Evolutionary conservation across 495 filamentous ascomycete species (phyloP), one percentile per base, ranked within the genome.

Genomic region (Neurospora africana): DNA sequence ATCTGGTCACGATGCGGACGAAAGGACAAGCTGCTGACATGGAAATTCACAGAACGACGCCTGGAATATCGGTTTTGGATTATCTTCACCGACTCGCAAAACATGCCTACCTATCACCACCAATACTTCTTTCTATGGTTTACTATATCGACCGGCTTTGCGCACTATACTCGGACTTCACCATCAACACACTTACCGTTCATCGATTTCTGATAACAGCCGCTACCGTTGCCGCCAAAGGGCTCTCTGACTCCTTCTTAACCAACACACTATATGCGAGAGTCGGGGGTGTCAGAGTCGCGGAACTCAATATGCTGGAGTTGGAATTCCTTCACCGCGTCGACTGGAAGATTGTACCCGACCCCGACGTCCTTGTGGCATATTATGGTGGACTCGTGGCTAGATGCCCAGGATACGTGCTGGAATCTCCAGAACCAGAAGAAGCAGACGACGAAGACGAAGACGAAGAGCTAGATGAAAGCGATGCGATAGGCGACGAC

Each of bases 111-210:
- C 87, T 99, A 1, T 92, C 92, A 8, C 94, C 95, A 7, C 94
- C 95, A 7, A 92, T 99, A 70, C 87, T 99, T n/a, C 87, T 99
- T n/a, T 94, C 93, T 73, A 99, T 99, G 94, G 95, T 99, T 70
- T 98, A 95, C 78, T 99, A 99, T 78, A 98, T 99, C 73, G 96
- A 99, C 80, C 90, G 92, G n/a, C 85, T 99, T 21, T 98, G 94
- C 81, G 89, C 92, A 5, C 82, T 95, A 36, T 98, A 97, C 78
- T 91, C 93, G 8, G 91, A 93, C 21, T 99, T 99, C 82, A 97
- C 93, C 41, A 94, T 99, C 68, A 95, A 91, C 75, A 95, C 91
- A 43, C 86, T 99, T 19, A 99, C 95, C 0, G 94, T 99, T 23
- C 95, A 99, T 82, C 93, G 95, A 11, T 98, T 98, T 79, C 87